Base-by-base conservation (phyloP, 768 basidiomycete species). In the Termitomyces sp. region DNA sequence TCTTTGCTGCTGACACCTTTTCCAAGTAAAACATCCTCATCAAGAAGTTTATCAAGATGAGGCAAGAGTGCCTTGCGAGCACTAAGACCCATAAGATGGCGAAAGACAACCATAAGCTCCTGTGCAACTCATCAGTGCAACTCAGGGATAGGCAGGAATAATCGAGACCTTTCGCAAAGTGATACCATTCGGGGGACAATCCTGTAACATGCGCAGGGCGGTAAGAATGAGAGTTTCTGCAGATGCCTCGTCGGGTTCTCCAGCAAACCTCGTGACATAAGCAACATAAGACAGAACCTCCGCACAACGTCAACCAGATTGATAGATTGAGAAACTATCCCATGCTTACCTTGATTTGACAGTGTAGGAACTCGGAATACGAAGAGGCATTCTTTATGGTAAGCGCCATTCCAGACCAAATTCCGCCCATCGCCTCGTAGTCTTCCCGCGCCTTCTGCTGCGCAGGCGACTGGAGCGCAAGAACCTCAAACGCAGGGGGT, bases 211-310 rank as follows among this genome's bases (percentile, higher is more conserved):
- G n/a, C 97, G 83, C 34, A 98, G 74, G 30, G 90, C 87, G 22
- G 86, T 84, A 51, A 90, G 75, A 33, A 95, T 87, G 26, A 98
- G 81, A 5, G 82, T 84, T 68, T 96, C 91, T 10, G 89, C 87
- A 64, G 93, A 91, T 3, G 83, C 76, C 42, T 90, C 85, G 56
- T 86, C 82, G 49, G 87, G 83, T 39, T 67, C 86, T 77, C 69
- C 72, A 33, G 76, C 68, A 59, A 75, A 78, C 51, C 95, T 83
- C 64, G 95, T 84, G 22, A 95, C 85, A 75, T 93, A 97, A 1
- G 94, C 92, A 40, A 98, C 77, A 68, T 92, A 95, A 2, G 94
- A 95, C 65, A 98, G 82, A 71, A 94, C 89, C 93, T 95, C n/a
- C n/a, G 22, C 34, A 9, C 55, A 52, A 55, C 53, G 60, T 63